Conservation (phyloP, 1,284 basidiomycete species). For the Farysia itapuensis region DNA sequence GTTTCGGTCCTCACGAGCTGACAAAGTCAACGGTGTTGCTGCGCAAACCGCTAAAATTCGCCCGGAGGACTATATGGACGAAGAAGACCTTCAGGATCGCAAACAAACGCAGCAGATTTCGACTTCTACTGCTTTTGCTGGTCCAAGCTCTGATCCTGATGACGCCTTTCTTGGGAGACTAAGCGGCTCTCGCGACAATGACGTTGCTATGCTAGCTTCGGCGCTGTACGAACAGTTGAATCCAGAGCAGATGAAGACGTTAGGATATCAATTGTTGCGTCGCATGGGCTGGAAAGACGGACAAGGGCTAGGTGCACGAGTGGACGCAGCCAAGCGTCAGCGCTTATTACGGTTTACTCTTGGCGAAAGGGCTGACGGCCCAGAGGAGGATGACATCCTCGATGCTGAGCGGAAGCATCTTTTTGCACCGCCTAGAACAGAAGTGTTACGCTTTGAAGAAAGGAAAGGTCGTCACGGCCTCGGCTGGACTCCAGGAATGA, state of each 20-base stretch:
- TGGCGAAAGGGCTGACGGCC: neutral
- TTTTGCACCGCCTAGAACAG: conserved; percentile 80
- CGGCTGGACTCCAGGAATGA: conserved; percentile 72
- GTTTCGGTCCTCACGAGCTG: conserved; percentile 66
- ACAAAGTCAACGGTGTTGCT: conserved; percentile 5
- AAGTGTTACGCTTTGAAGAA: conserved; percentile 67
- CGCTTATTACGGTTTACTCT: conserved; percentile 49
- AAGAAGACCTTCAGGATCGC: conserved; percentile 86
- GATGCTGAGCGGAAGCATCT: conserved; percentile 72
- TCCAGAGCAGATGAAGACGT: neutral
- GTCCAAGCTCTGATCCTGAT: neutral
- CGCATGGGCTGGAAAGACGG: conserved; percentile 95
- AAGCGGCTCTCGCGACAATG: neutral
- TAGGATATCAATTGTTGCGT: conserved; percentile 68
- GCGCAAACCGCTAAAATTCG: conserved; percentile 61
- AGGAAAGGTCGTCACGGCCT: conserved; percentile 79
- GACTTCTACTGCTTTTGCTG: conserved; percentile 7
- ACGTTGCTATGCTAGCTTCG: neutral
- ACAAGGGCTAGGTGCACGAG: conserved; percentile 86
- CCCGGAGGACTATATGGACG: conserved; percentile 97
- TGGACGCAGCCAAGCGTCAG: conserved; percentile 75
- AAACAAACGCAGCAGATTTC: conserved; percentile 70
- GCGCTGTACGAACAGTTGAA: neutral
- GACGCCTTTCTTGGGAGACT: neutral
- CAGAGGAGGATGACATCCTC: neutral